These are phyloP conservation scores for Boletus pseudo-olivaceus DNA, from an alignment of 768 basidiomycete genomes.

Conservation along the genomic window DNA sequence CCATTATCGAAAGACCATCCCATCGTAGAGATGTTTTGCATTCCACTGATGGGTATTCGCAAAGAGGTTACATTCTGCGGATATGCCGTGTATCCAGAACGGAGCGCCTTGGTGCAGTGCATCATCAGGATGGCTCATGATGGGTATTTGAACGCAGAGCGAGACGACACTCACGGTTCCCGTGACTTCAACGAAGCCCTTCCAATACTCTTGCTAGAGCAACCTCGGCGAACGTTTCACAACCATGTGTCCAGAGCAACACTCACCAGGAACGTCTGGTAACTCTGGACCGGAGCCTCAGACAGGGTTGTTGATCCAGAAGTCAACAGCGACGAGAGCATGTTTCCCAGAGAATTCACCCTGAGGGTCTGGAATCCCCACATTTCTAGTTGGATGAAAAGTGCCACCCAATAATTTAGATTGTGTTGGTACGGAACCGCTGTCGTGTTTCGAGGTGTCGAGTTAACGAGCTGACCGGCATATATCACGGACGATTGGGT, in stretches of 20 bases:
- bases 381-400: not conserved
- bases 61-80: not conserved
- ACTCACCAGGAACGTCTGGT: not conserved
- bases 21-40: not conserved
- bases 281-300: not conserved
- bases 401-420: not conserved
- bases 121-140: not conserved
- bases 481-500: slow-evolving; percentile 1
- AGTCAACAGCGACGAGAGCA: not conserved
- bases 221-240: not conserved
- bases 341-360: slow-evolving; percentile 3
- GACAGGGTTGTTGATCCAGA: not conserved
- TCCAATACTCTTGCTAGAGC: not conserved
- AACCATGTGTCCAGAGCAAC: not conserved
- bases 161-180: not conserved
- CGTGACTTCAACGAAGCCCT: not conserved
- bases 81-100: not conserved
- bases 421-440: slow-evolving; percentile 1
- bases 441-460: not conserved
- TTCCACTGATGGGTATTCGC: not conserved
- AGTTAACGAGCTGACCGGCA: not conserved
- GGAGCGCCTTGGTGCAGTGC: not conserved
- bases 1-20: not conserved
- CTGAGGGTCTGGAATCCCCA: not conserved
- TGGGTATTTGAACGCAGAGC: not conserved